Conservation (phyloP, 345 rosid genomes). For the Citrus glauca region DNA sequence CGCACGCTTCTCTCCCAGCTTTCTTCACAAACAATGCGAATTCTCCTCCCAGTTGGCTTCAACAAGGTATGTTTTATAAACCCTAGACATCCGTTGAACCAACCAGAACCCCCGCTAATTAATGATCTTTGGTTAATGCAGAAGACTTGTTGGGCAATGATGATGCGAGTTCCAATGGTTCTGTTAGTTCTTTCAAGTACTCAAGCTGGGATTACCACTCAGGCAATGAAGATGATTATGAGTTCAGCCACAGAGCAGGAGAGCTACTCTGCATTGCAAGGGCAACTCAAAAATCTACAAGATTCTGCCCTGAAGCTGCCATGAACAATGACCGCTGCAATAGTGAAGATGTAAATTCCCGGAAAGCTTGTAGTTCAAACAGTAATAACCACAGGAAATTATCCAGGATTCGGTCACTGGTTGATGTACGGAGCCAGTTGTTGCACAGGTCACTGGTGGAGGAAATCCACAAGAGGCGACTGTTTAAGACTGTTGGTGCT, state of each 20-base stretch:
- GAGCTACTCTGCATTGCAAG: constrained; percentile 22
- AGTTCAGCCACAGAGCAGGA: constrained; percentile 16
- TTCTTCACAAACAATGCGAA: constrained; percentile 15
- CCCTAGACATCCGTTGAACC: background rate
- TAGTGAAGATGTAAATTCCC: background rate
- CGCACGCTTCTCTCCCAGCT: constrained; percentile 42
- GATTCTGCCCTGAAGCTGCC: constrained; percentile 40
- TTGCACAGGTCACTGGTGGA: constrained; percentile 73
- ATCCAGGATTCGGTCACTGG: constrained; percentile 44
- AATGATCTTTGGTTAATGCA: constrained; percentile 21
- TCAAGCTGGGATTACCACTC: constrained; percentile 39
- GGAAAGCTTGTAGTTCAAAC: constrained; percentile 8
- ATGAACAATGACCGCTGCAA: background rate
- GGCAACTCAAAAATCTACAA: constrained; percentile 23
- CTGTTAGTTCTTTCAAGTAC: constrained; percentile 42
- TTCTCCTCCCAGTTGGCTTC: constrained; percentile 24
- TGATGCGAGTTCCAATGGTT: constrained; percentile 50
- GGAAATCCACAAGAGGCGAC: constrained; percentile 59
- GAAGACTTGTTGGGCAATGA: constrained; percentile 33
- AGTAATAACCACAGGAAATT: constrained; percentile 24
- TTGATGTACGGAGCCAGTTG: constrained; percentile 72
- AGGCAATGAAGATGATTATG: constrained; percentile 34
- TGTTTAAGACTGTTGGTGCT: constrained; percentile 63
- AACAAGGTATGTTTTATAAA: background rate
- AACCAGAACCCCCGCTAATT: background rate